phyloP scores from a whole-genome alignment of 73 alveolate genomes.

The Paramecium sonneborni region DNA sequence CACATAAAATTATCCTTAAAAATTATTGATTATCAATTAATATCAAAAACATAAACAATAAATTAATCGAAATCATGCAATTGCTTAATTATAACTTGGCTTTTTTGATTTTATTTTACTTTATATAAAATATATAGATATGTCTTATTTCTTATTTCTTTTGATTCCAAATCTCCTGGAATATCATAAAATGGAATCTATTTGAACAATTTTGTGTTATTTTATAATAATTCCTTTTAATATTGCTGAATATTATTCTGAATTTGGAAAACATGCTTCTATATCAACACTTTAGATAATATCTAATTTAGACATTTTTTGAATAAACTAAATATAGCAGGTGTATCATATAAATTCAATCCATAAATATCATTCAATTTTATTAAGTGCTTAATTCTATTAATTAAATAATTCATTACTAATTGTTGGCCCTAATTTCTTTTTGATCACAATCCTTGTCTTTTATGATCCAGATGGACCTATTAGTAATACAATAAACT shows the following conservation, averaged over 20 bases:
- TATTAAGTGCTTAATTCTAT: background rate
- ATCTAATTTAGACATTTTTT: background rate
- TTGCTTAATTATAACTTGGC: background rate
- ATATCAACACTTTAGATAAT: background rate
- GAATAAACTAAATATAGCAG: background rate
- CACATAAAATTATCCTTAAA: background rate
- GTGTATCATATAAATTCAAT: background rate
- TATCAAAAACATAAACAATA: background rate
- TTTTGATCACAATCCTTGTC: background rate
- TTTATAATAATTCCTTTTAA: background rate
- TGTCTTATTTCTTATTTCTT: background rate
- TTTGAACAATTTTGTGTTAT: background rate
- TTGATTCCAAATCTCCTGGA: background rate
- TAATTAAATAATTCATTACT: background rate
- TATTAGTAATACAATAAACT: background rate
- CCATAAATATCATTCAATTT: background rate
- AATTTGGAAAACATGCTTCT: background rate
- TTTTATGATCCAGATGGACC: constrained; percentile 9
- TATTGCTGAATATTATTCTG: background rate
- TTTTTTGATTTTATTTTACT: background rate
- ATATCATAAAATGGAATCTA: background rate
- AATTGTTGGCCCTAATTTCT: background rate
- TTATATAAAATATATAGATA: background rate
- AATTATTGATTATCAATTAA: no score
- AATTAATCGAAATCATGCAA: background rate